Evolutionary conservation across 2,329 filamentous ascomycete genomes (phyloP).

Genomic region (Fusarium sp.): DNA sequence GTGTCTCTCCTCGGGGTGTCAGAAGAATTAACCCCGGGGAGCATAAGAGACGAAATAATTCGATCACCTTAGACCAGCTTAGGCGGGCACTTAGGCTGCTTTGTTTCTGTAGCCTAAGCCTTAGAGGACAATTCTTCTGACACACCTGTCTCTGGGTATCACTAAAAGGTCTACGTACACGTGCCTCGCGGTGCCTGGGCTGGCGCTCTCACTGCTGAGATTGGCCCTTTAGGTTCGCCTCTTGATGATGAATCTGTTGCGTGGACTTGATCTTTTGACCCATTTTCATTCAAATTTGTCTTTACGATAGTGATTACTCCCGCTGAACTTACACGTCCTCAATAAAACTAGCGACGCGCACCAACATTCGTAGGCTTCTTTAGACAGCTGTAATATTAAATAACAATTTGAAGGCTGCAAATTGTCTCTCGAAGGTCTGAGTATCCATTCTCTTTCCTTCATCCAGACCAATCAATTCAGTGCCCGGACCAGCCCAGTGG

Average conservation of each 20-base stretch:
- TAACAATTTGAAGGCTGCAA: conserved; percentile 20
- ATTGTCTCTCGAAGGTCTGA: conserved; percentile 1
- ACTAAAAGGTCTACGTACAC: conserved; percentile 33
- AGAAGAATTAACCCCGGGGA: no score
- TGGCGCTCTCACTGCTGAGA: conserved; percentile 10
- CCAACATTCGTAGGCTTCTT: conserved; percentile 23
- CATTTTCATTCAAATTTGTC: conserved; percentile 11
- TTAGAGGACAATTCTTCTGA: neutral
- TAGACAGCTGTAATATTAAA: conserved; percentile 20
- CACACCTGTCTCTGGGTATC: neutral
- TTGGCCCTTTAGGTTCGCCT: conserved; percentile 33
- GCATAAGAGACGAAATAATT: no score
- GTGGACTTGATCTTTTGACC: conserved; percentile 30
- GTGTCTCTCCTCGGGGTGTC: no score
- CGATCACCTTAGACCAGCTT: no score
- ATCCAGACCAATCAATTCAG: conserved; percentile 2
- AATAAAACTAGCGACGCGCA: conserved; percentile 19
- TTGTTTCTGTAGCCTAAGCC: no score
- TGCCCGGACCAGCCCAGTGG: conserved; percentile 5
- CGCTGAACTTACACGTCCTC: conserved; percentile 12
- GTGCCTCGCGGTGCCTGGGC: conserved; percentile 16
- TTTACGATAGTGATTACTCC: neutral
- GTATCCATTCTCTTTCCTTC: neutral
- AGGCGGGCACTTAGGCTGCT: no score
- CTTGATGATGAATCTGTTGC: conserved; percentile 43